Evolutionary conservation across 2,329 filamentous ascomycete species (phyloP), one percentile per base, ranked within the genome.

Genomic region (Neopestalotiopsis clavispora): DNA sequence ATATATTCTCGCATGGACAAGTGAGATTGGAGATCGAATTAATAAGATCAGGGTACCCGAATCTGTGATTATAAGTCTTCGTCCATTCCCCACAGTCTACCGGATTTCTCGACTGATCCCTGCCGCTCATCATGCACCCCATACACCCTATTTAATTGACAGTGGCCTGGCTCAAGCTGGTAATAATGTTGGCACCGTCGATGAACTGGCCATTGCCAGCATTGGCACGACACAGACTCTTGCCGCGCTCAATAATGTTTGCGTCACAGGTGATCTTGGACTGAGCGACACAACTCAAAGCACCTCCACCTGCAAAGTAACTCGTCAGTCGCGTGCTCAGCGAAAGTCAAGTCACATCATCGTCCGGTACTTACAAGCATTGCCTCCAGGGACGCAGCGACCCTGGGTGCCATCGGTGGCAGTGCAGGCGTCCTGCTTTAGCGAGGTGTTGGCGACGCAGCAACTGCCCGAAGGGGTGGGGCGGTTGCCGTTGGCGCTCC

Each of bases 371-470:
- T 67, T 57, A 69, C 70, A 70, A 40, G 20, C 28, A 28, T 70
- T 67, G 28, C 70, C 70, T 20, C 70, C 70, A 23, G 70, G 70
- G 14, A 71, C 70, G 57, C 70, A 71, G 40, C 70, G 66, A 49
- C 70, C 70, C 9, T 40, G 13, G 42, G 45, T 34, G 20, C 70
- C 70, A 56, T 65, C 56, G 12, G 58, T 40, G 17, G 65, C 60
- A 6, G 23, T 69, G 69, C 70, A 71, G 28, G 64, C 4, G 65
- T 71, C 70, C 61, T 71, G 63, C 65, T 70, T 71, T 34, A 71
- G 63, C 34, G 65, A 68, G 14, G 69, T 70, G 61, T 69, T 69
- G 64, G 69, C 67, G 32, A 70, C 65, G 62, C 70, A 71, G 69
- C 70, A 71, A 30, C 60, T 13, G 65, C 70, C 69, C 40, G n/a